phyloP scores from a whole-genome alignment of 2,329 filamentous ascomycete species.

The Aspergillus amoenus region DNA sequence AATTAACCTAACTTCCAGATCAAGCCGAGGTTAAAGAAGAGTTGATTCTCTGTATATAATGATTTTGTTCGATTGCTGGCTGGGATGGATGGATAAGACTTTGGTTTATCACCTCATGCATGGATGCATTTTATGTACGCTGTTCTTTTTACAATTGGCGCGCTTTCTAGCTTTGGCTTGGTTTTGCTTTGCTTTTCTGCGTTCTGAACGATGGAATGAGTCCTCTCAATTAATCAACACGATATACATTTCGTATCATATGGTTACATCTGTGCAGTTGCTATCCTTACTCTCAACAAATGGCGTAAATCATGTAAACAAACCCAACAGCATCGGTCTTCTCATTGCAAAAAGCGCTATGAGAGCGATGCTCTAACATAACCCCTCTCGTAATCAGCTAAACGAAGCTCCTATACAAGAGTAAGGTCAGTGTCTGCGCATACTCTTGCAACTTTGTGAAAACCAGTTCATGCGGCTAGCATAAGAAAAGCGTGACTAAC shows the following conservation, averaged over 20 bases:
- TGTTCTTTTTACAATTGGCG: not conserved
- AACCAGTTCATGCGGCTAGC: too few species aligned
- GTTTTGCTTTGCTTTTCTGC: not conserved
- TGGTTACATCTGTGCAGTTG: not conserved
- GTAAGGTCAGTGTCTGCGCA: too few species aligned
- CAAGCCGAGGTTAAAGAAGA: not conserved
- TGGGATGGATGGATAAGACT: not conserved
- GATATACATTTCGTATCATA: not conserved
- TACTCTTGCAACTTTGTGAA: too few species aligned
- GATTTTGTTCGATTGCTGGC: constrained; percentile 36
- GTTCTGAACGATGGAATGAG: not conserved
- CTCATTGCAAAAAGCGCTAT: too few species aligned
- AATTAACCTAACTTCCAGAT: not conserved
- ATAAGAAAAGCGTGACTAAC: too few species aligned
- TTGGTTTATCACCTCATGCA: not conserved
- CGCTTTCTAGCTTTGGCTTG: not conserved
- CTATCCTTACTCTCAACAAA: not conserved
- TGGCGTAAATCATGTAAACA: too few species aligned
- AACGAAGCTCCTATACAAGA: too few species aligned
- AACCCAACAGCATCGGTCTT: too few species aligned
- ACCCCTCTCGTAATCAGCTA: too few species aligned
- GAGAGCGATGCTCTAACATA: too few species aligned
- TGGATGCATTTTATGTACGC: not conserved
- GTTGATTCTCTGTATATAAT: constrained; percentile 28
- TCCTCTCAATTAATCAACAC: not conserved